Conservation (phyloP, 2,329 filamentous ascomycete species). For the Simplicillium sp. region DNA sequence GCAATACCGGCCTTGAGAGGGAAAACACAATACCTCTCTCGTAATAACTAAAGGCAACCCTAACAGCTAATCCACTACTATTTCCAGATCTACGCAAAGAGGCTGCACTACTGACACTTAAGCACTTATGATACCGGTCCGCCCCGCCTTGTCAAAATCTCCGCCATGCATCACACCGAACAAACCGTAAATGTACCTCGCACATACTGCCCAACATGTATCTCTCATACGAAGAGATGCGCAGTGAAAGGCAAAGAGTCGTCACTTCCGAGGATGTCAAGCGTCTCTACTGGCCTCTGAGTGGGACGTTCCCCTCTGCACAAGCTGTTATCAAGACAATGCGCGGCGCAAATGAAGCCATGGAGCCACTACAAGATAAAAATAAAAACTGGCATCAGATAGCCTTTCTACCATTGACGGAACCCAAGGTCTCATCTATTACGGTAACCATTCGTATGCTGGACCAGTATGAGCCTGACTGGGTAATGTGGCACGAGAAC, state of each 20-base stretch:
- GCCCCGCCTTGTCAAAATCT: neutral
- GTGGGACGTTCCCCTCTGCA: conserved; percentile 1
- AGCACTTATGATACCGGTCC: neutral
- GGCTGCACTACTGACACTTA: neutral
- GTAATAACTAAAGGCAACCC: neutral
- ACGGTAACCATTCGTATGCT: conserved; percentile 12
- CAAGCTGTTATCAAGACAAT: conserved; percentile 3
- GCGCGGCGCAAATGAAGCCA: conserved; percentile 3
- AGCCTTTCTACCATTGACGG: conserved; percentile 15
- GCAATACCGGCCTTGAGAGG: no score
- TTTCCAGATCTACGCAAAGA: neutral
- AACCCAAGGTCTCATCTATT: conserved; percentile 18
- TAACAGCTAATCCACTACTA: neutral
- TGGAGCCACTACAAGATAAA: conserved; percentile 1
- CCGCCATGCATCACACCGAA: neutral
- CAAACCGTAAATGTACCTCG: neutral
- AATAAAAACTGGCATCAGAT: conserved; percentile 16
- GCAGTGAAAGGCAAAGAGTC: conserved; percentile 1
- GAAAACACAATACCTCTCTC: no score
- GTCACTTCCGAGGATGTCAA: conserved; percentile 1
- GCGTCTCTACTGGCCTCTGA: conserved; percentile 4
- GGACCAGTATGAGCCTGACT: conserved; percentile 14
- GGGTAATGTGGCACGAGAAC: conserved; percentile 12
- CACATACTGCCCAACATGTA: neutral
- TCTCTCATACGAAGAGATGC: conserved; percentile 1